phyloP scores from a whole-genome alignment of 225 moss, liverwort and hornwort genomes.

The Climacium dendroides region DNA sequence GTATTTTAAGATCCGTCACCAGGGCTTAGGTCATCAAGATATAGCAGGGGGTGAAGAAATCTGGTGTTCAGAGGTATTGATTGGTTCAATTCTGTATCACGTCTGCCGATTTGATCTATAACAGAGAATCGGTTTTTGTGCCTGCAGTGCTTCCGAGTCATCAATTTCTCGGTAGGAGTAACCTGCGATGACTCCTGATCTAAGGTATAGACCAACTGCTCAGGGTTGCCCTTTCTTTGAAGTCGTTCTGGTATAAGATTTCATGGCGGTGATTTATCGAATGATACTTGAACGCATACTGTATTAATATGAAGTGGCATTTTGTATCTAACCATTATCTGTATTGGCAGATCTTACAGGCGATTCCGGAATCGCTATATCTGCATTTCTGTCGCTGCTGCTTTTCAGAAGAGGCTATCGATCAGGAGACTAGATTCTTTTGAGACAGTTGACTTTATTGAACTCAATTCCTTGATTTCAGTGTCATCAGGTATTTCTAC shows the following conservation, averaged over 20 bases:
- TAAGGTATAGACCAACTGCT: not conserved
- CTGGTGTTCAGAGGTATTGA: not conserved
- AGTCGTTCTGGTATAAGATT: not conserved
- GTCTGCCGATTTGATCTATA: not conserved
- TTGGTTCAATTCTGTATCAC: not conserved
- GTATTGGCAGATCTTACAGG: not conserved
- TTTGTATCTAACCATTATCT: not conserved
- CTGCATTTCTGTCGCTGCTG: not conserved
- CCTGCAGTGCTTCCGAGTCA: constrained; percentile 11
- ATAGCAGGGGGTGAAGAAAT: not conserved
- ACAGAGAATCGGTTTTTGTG: not conserved
- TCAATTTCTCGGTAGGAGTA: not conserved
- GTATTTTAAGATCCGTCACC: not conserved
- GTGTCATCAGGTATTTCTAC: not conserved
- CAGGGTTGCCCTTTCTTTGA: not conserved
- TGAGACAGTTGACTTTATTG: not conserved
- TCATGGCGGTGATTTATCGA: not conserved
- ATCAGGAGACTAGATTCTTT: not conserved
- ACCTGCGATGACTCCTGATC: not conserved
- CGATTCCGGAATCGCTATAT: not conserved
- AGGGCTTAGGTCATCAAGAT: not conserved
- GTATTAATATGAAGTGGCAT: not conserved
- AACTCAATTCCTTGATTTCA: not conserved
- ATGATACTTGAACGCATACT: not conserved
- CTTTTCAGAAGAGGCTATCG: not conserved